Base-by-base conservation (phyloP, 306 rosid genomes). In the Malus asiatica region DNA sequence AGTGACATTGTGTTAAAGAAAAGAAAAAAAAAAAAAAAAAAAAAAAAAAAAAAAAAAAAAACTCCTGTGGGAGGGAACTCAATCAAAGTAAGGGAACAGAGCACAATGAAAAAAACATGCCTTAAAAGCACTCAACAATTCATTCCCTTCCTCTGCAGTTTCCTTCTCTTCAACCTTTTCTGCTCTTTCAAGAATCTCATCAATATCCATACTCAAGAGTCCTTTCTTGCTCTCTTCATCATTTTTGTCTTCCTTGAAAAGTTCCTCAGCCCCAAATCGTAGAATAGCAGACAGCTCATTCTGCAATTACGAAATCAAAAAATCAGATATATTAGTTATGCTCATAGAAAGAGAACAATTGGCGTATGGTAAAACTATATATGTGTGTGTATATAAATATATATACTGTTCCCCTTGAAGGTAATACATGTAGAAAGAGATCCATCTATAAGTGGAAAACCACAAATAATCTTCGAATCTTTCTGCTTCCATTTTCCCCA, bases 181-280 rank as follows among this genome's bases (percentile, higher is more conserved):
- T 8, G 99, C 99, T 82, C 98, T 96, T 87, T 92, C 99, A 83
- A 96, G 99, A 88, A 96, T 96, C 84, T 96, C 99, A 77, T 96
- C 99, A 76, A 96, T 96, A 86, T 96, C 96, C 99, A 96, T 81
- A 80, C 96, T 84, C 82, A 89, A 79, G 63, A 96, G 97, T 64
- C 89, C 79, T 80, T 93, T 96, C 87, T 96, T 96, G 87, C 96
- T 96, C 85, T 96, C 99, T 87, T 96, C 99, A 4, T 93, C 99
- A 81, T 77, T 96, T 83, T 85, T 96, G 65, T 96, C 99, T 76
- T 96, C 99, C 84, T 96, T 96, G 76, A 96, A 96, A 77, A 96
- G 99, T 75, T 96, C 99, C 83, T 93, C 98, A 1, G 99, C 99
- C 58, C 99, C 99, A 87, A 96, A 96, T 79, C 99, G 91, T 86